Conservation (phyloP, 2,329 filamentous ascomycete genomes). For the Paraphaeosphaeria sporulosa region DNA sequence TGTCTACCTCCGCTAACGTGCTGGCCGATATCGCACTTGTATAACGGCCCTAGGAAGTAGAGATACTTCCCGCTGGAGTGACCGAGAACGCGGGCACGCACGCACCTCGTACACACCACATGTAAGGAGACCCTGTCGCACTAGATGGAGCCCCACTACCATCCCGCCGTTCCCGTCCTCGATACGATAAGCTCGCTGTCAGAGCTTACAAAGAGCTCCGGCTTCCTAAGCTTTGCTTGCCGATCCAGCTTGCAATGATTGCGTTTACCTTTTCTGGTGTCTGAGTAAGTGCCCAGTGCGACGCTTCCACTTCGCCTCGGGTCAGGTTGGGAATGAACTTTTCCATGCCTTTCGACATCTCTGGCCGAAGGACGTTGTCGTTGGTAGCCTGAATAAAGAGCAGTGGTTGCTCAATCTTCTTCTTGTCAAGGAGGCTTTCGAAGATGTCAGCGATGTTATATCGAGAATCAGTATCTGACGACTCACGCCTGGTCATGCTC, state of each 20-base stretch:
- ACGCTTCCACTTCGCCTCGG: conserved; percentile 69
- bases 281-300: conserved; percentile 87
- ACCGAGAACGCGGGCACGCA: conserved; percentile 5
- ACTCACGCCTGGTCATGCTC: conserved; percentile 71
- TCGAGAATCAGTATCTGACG: neutral
- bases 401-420: conserved; percentile 57
- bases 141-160: conserved; percentile 2
- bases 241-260: conserved; percentile 72
- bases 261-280: conserved; percentile 73
- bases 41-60: neutral
- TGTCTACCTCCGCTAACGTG: conserved; percentile 13
- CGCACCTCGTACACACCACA: neutral
- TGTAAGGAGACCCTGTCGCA: neutral
- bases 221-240: conserved; percentile 58
- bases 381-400: conserved; percentile 77
- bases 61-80: neutral
- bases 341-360: conserved; percentile 76
- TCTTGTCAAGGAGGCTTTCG: conserved; percentile 37
- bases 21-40: conserved; percentile 25
- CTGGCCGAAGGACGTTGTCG: conserved; percentile 76
- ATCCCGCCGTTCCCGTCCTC: conserved; percentile 9
- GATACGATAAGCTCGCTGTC: neutral
- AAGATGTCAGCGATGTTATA: conserved; percentile 17
- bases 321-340: conserved; percentile 70
- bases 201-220: conserved; percentile 54